phyloP scores from a whole-genome alignment of 371 early-diverging fungal genomes.

The Batkoa obscura region DNA sequence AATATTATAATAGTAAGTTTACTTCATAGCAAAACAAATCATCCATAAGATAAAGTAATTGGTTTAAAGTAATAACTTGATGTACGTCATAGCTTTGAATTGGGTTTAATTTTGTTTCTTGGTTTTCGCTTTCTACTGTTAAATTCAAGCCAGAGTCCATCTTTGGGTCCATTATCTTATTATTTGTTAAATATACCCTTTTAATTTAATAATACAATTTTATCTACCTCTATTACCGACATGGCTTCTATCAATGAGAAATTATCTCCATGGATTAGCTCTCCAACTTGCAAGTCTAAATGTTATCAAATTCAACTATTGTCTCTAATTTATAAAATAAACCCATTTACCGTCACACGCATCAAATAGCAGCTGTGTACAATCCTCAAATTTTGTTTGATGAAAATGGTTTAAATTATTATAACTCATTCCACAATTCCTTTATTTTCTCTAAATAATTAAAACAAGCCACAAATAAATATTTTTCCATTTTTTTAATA shows the following conservation, averaged over 20 bases:
- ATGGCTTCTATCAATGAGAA: conserved; percentile 55
- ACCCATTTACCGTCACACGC: too few species aligned
- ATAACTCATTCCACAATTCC: too few species aligned
- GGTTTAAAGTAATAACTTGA: conserved; percentile 14
- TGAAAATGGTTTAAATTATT: too few species aligned
- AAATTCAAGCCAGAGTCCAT: conserved; percentile 56
- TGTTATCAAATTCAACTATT: too few species aligned
- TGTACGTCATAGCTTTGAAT: conserved; percentile 19
- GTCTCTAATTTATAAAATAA: too few species aligned
- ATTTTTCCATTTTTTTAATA: too few species aligned
- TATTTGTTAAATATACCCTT: background rate
- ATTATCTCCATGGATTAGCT: conserved; percentile 31
- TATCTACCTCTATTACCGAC: conserved; percentile 47
- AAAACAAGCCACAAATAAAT: too few species aligned
- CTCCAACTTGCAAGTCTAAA: conserved; percentile 38
- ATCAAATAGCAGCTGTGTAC: too few species aligned
- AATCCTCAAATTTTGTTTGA: too few species aligned
- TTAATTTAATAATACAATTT: background rate
- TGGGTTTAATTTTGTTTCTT: conserved; percentile 11
- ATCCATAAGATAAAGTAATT: conserved; percentile 46
- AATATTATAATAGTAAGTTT: conserved; percentile 3
- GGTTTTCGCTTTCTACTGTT: background rate
- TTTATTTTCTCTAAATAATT: too few species aligned
- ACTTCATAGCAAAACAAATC: conserved; percentile 37
- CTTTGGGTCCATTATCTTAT: conserved; percentile 58